Percentiles rank a stretch among this genome's conserved stretches.
Conservation (phyloP, 2,329 filamentous ascomycete species). For the Fusarium kyushuense region DNA sequence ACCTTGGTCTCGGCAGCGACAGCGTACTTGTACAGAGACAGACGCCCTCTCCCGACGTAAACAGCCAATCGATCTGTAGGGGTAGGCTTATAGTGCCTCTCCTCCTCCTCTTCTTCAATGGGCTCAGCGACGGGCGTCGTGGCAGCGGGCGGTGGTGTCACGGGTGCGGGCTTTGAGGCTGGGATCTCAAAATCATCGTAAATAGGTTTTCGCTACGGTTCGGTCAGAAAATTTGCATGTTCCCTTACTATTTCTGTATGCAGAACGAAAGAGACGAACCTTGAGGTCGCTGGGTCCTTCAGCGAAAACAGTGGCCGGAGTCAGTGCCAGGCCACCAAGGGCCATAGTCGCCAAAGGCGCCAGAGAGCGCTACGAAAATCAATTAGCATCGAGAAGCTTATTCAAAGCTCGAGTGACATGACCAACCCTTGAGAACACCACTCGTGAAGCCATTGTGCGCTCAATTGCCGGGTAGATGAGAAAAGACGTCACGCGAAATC, state of each 20-base stretch:
- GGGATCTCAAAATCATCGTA: conserved; percentile 77
- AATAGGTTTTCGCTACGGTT: conserved; percentile 73
- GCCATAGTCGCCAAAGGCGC: conserved; percentile 67
- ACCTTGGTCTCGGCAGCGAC: conserved; percentile 82
- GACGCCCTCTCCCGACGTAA: conserved; percentile 82
- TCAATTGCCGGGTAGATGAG: conserved; percentile 58
- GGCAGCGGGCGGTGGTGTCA: conserved; percentile 49
- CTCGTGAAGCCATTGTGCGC: conserved; percentile 69
- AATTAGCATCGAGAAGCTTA: conserved; percentile 48
- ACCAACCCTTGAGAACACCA: conserved; percentile 68
- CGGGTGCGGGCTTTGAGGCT: conserved; percentile 51
- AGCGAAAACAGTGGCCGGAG: conserved; percentile 62
- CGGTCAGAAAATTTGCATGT: conserved; percentile 14
- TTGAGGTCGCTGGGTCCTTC: conserved; percentile 60
- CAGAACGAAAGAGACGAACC: conserved; percentile 41
- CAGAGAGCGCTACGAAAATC: conserved; percentile 59
- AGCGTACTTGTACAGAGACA: conserved; percentile 83
- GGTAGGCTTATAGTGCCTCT: conserved; percentile 68
- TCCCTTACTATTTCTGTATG: neutral
- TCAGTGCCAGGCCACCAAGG: conserved; percentile 61
- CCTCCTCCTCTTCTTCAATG: conserved; percentile 49
- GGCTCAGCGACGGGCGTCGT: conserved; percentile 48
- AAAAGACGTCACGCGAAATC: conserved; percentile 47
- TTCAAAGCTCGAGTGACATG: conserved; percentile 2
- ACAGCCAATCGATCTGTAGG: conserved; percentile 90